Conservation (phyloP, 768 basidiomycete genomes). For the Trametes maxima region DNA sequence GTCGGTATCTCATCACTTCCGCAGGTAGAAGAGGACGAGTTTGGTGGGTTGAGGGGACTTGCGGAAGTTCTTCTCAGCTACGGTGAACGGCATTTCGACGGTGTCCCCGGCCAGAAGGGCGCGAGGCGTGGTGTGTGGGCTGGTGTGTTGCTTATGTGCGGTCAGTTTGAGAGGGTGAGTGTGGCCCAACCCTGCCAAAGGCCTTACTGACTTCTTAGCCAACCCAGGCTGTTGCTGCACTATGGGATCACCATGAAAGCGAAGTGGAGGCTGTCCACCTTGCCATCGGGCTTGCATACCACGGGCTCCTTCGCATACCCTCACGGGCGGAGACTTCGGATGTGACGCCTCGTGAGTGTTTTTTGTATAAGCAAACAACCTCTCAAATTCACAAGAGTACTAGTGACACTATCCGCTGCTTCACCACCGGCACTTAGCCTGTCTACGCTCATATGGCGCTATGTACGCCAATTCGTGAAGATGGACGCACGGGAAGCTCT, state of each 20-base stretch:
- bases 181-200: background rate
- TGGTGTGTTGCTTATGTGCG: conserved; percentile 84
- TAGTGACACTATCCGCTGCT: conserved; percentile 73
- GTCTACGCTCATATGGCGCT: conserved; percentile 87
- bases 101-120: conserved; percentile 58
- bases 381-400: background rate
- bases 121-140: conserved; percentile 75
- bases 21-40: conserved; percentile 81
- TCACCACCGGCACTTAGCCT: conserved; percentile 75
- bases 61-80: conserved; percentile 77
- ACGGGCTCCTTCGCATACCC: conserved; percentile 87
- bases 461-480: conserved; percentile 89
- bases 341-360: conserved; percentile 71
- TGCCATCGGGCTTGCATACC: conserved; percentile 89
- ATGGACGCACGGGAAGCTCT: conserved; percentile 93
- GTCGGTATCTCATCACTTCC: background rate
- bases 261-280: conserved; percentile 95
- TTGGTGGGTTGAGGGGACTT: conserved; percentile 70
- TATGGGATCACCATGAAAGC: conserved; percentile 85
- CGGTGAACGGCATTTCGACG: conserved; percentile 82
- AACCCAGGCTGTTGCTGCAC: conserved; percentile 91
- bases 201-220: background rate
- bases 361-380: background rate
- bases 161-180: conserved; percentile 89
- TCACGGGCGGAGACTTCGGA: conserved; percentile 82